Conservation (phyloP, 371 early-diverging fungal species). For the Coemansia sp. region DNA sequence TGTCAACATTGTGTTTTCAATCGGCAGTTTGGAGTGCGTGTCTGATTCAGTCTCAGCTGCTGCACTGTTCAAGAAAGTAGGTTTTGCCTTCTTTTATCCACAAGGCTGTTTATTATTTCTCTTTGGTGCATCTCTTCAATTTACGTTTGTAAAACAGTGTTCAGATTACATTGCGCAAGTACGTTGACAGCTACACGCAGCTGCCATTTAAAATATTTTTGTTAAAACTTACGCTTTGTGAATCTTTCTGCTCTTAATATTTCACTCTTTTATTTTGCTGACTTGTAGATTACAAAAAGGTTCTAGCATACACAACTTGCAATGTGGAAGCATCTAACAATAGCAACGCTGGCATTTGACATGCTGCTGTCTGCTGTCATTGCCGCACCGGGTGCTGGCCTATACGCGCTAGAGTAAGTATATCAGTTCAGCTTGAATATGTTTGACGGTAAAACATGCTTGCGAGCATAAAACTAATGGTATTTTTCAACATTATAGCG, state of each 20-base stretch:
- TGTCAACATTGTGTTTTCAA: background rate
- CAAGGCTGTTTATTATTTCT: background rate
- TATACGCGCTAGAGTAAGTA: constrained; percentile 31
- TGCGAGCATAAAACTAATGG: background rate
- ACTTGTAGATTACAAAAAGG: background rate
- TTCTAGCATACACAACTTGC: background rate
- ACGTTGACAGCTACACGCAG: background rate
- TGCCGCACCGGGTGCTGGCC: constrained; percentile 13
- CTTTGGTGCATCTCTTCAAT: background rate
- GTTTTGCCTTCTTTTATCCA: background rate
- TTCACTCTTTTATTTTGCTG: background rate
- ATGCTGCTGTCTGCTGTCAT: constrained; percentile 17
- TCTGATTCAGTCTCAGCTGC: background rate
- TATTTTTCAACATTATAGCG: background rate
- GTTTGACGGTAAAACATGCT: background rate
- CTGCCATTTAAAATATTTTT: background rate
- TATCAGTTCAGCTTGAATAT: background rate
- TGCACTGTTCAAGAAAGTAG: constrained; percentile 10
- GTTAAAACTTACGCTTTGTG: too few relatives aligned
- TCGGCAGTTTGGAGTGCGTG: background rate
- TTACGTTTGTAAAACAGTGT: background rate
- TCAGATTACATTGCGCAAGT: background rate
- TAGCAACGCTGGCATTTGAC: constrained; percentile 34
- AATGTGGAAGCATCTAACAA: constrained; percentile 45
- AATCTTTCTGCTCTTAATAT: too few relatives aligned